These are phyloP conservation scores for Auricularia sp. DNA, from an alignment of 768 basidiomycete genomes.

Conservation along the genomic window DNA sequence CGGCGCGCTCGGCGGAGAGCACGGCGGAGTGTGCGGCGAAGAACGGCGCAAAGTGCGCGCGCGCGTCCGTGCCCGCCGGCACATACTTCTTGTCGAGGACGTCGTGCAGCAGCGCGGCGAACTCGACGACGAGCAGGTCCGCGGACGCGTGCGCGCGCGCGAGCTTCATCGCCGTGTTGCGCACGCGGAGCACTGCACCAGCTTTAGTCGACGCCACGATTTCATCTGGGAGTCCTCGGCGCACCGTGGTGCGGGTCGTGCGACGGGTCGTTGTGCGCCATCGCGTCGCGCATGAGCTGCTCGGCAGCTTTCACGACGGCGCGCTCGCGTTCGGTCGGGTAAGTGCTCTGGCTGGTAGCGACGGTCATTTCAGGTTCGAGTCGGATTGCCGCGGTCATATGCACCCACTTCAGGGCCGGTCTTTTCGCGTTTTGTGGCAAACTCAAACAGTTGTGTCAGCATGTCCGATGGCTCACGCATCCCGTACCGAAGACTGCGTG, in stretches of 20 bases:
- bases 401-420: too few relatives aligned
- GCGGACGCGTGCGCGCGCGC: conserved; percentile 33
- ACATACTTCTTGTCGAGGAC: conserved; percentile 82
- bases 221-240: conserved; percentile 13
- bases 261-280: conserved; percentile 72
- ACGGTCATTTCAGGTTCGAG: too few relatives aligned
- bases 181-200: conserved; percentile 64
- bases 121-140: conserved; percentile 69
- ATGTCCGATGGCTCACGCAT: too few relatives aligned
- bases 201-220: background rate
- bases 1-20: conserved; percentile 50
- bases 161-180: conserved; percentile 63
- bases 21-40: conserved; percentile 46
- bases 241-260: conserved; percentile 73
- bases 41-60: conserved; percentile 57
- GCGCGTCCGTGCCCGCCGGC: conserved; percentile 45
- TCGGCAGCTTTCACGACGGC: conserved; percentile 48
- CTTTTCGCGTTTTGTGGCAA: too few relatives aligned
- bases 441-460: too few relatives aligned
- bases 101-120: conserved; percentile 85
- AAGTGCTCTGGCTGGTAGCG: background rate
- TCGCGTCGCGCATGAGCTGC: conserved; percentile 58
- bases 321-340: conserved; percentile 8
- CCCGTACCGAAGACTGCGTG: too few relatives aligned
- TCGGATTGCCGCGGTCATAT: too few relatives aligned